Percentiles rank a stretch among this genome's conserved stretches.
Conservation (phyloP, 2,329 filamentous ascomycete species). For the Diaporthe citriasiana region DNA sequence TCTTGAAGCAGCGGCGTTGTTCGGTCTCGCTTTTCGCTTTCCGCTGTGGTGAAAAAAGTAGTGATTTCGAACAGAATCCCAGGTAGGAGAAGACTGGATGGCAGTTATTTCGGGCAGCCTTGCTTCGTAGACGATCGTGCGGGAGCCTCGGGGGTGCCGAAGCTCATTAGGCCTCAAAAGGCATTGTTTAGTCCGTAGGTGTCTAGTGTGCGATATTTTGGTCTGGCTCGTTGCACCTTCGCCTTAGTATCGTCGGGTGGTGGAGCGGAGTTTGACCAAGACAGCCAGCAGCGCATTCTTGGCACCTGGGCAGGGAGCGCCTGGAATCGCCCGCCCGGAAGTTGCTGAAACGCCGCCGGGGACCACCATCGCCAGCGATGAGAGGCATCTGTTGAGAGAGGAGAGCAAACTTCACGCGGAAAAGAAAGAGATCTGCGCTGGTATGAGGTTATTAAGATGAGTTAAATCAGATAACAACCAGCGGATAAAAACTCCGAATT, state of each 20-base stretch:
- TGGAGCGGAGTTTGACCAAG: background rate
- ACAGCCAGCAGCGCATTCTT: background rate
- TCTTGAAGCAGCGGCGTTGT: background rate
- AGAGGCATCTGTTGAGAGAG: conserved; percentile 4
- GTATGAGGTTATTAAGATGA: conserved; percentile 29
- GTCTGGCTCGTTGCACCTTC: background rate
- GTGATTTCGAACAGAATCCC: background rate
- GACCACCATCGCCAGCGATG: conserved; percentile 1
- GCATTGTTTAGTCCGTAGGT: background rate
- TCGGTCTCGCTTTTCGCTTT: conserved; percentile 1
- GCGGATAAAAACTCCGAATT: conserved; percentile 19
- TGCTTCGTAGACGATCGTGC: background rate
- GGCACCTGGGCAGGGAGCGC: background rate
- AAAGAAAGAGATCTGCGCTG: background rate
- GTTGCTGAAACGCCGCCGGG: background rate
- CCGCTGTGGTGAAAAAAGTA: no score
- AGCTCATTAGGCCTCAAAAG: background rate
- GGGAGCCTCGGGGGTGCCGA: conserved; percentile 1
- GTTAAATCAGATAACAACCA: conserved; percentile 2
- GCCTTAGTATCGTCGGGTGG: background rate
- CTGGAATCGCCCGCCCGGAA: background rate
- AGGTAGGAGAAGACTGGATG: no score
- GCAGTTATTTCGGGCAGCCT: background rate
- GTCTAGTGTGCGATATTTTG: background rate
- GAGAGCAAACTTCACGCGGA: background rate